phyloP scores from a whole-genome alignment of 2,329 filamentous ascomycete species.

The Huntiella savannae region DNA sequence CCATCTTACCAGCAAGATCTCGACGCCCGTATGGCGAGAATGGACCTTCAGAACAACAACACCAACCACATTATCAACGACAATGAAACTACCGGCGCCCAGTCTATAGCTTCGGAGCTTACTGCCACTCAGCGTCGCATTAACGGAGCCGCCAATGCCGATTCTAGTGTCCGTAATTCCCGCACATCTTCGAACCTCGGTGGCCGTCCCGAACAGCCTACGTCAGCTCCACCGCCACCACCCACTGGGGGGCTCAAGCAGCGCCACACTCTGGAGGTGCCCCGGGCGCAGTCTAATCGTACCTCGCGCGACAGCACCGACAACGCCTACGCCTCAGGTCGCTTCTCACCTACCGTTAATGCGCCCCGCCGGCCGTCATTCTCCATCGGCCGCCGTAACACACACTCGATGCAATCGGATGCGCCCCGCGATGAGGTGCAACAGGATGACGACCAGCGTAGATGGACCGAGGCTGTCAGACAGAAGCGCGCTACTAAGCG shows the following conservation, averaged over 20 bases:
- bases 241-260: slow-evolving; percentile 46
- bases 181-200: slow-evolving; percentile 2
- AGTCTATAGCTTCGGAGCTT: slow-evolving; percentile 5
- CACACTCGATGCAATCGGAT: slow-evolving; percentile 72
- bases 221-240: slow-evolving; percentile 8
- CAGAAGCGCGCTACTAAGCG: slow-evolving; percentile 81
- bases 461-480: slow-evolving; percentile 84
- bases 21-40: slow-evolving; percentile 10
- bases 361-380: slow-evolving; percentile 62
- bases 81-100: slow-evolving; percentile 3
- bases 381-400: slow-evolving; percentile 59
- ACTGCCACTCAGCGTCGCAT: slow-evolving; percentile 7
- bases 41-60: slow-evolving; percentile 5
- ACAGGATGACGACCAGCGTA: slow-evolving; percentile 74
- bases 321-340: slow-evolving; percentile 48
- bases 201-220: slow-evolving; percentile 9
- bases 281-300: slow-evolving; percentile 45
- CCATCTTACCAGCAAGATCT: slow-evolving; percentile 6
- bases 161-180: slow-evolving; percentile 4
- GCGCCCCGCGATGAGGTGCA: slow-evolving; percentile 63
- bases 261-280: slow-evolving; percentile 76
- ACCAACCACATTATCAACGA: neutral
- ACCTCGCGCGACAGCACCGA: slow-evolving; percentile 57
- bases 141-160: slow-evolving; percentile 2
- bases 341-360: slow-evolving; percentile 47